Evolutionary conservation across 2,329 filamentous ascomycete genomes (phyloP).

Genomic region (Claviceps citrina): DNA sequence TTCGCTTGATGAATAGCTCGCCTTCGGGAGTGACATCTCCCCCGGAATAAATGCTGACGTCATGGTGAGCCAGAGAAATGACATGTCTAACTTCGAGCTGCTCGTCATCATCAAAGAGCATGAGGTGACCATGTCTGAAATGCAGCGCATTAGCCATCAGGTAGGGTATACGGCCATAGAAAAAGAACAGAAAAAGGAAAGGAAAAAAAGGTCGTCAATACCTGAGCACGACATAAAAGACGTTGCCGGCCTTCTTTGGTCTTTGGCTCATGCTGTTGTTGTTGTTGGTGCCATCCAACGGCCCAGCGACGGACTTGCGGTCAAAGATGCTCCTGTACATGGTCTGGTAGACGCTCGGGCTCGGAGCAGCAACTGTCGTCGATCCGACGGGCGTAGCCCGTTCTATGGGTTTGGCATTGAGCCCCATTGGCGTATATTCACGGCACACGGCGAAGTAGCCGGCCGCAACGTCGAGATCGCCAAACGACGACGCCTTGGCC

Average conservation of each 20-base stretch:
- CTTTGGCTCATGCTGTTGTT: conserved; percentile 34
- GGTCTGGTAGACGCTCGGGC: conserved; percentile 89
- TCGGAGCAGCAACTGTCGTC: conserved; percentile 58
- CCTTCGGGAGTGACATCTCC: conserved; percentile 68
- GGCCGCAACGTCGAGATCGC: conserved; percentile 65
- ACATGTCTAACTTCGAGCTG: conserved; percentile 94
- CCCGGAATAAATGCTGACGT: conserved; percentile 71
- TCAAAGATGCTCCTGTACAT: conserved; percentile 97
- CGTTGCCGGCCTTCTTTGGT: conserved; percentile 58
- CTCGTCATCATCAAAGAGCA: conserved; percentile 93
- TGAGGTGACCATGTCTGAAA: conserved; percentile 73
- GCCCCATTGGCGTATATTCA: conserved; percentile 79
- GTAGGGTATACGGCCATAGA: no score
- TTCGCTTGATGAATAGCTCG: conserved; percentile 89
- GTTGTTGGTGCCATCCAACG: conserved; percentile 32
- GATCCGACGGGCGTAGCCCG: conserved; percentile 66
- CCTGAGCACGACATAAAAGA: conserved; percentile 86
- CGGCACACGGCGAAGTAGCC: conserved; percentile 92
- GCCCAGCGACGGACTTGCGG: conserved; percentile 41
- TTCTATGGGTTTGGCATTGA: conserved; percentile 86
- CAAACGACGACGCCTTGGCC: conserved; percentile 35
- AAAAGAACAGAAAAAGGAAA: background rate
- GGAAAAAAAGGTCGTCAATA: conserved; percentile 29
- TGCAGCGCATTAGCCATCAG: background rate
- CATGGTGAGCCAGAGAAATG: conserved; percentile 78